Percentiles rank a stretch among this genome's conserved stretches.
Conservation (phyloP, 2,329 filamentous ascomycete genomes). For the Gremmenia infestans region DNA sequence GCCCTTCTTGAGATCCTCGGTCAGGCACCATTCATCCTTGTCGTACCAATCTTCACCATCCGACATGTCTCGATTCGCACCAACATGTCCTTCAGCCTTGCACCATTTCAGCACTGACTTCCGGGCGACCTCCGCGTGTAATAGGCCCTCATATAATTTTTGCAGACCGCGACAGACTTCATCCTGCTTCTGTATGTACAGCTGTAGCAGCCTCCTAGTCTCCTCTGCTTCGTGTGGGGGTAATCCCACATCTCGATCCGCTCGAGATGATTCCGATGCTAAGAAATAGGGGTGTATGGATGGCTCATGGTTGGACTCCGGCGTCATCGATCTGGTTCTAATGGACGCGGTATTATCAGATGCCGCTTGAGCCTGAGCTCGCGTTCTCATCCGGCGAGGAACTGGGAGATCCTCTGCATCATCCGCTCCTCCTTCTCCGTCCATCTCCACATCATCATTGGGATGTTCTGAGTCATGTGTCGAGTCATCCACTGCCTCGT, state of each 20-base stretch:
- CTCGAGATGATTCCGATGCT: slow-evolving; percentile 54
- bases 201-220: slow-evolving; percentile 64
- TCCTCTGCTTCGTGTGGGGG: slow-evolving; percentile 73
- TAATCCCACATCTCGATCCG: slow-evolving; percentile 67
- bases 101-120: slow-evolving; percentile 69
- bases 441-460: slow-evolving; percentile 9
- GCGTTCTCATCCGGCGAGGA: slow-evolving; percentile 50
- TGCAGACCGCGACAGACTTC: slow-evolving; percentile 70
- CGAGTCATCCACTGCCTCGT: slow-evolving; percentile 5
- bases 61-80: slow-evolving; percentile 64
- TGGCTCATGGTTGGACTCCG: slow-evolving; percentile 43
- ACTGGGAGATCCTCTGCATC: slow-evolving; percentile 38
- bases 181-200: slow-evolving; percentile 82
- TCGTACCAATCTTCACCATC: slow-evolving; percentile 91
- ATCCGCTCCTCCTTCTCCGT: slow-evolving; percentile 26
- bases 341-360: slow-evolving; percentile 32
- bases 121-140: slow-evolving; percentile 67
- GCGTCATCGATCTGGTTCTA: slow-evolving; percentile 33
- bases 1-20: slow-evolving; percentile 73
- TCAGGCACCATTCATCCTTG: slow-evolving; percentile 70
- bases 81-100: slow-evolving; percentile 70
- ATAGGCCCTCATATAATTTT: slow-evolving; percentile 63
- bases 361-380: slow-evolving; percentile 44
- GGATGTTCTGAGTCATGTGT: neutral
- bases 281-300: slow-evolving; percentile 71